A percentile compares a stretch with the other conserved stretches of the same genome.
Evolutionary conservation across 108 stramenopile genomes (phyloP).

Genomic region (Seminavis robusta): DNA sequence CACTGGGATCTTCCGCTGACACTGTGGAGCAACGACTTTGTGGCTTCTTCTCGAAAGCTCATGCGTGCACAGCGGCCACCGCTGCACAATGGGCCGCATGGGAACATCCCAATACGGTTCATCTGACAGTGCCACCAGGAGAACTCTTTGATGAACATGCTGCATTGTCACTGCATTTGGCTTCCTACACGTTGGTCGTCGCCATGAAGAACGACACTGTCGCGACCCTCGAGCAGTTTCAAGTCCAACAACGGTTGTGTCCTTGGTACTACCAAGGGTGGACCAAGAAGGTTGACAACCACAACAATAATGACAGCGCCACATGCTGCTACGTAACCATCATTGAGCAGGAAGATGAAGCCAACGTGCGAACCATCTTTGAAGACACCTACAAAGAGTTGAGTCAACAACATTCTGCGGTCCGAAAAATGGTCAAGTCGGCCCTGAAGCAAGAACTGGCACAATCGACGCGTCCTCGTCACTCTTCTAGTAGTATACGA

Average conservation of each 20-base stretch:
- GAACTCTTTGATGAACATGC: slow-evolving; percentile 84
- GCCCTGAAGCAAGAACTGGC: slow-evolving; percentile 59
- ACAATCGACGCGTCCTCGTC: not conserved
- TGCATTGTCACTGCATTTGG: slow-evolving; percentile 53
- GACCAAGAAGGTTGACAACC: too few relatives aligned
- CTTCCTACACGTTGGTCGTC: slow-evolving; percentile 47
- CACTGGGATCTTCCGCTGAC: slow-evolving; percentile 19
- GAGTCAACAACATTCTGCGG: slow-evolving; percentile 49
- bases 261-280: slow-evolving; percentile 10
- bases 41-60: slow-evolving; percentile 9
- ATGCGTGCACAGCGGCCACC: slow-evolving; percentile 15
- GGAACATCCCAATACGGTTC: not conserved
- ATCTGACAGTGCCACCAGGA: slow-evolving; percentile 8
- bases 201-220: too few relatives aligned
- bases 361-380: slow-evolving; percentile 44
- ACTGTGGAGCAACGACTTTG: slow-evolving; percentile 3
- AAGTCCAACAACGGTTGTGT: slow-evolving; percentile 16
- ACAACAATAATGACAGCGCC: too few relatives aligned
- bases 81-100: slow-evolving; percentile 18
- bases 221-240: not conserved
- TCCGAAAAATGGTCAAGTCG: slow-evolving; percentile 64
- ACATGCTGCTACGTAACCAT: too few relatives aligned
- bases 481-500: not conserved
- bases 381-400: slow-evolving; percentile 37
- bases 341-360: slow-evolving; percentile 33